Evolutionary conservation across 495 filamentous ascomycete genomes (phyloP), one percentile per base, ranked within the genome.

Genomic region (Tuber borchii): DNA sequence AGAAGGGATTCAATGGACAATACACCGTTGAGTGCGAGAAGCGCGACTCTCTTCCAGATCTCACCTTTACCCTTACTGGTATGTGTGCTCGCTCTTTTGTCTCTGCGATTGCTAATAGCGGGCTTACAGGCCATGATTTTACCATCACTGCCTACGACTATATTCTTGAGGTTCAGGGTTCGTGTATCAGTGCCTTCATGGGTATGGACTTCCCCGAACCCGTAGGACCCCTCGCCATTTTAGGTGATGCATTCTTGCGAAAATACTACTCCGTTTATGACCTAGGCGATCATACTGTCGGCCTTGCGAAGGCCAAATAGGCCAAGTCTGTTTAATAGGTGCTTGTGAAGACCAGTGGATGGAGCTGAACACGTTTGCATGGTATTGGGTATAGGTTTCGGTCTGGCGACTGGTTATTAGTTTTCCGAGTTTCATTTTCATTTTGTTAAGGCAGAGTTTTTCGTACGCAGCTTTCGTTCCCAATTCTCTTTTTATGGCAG

Each of bases 191-290:
- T 71, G 90, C 92, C 77, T 97, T 99, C 87, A 95, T 97, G 90
- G 95, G 95, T 80, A 97, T 97, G 92, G 95, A 98, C 85, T 92
- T 97, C 89, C 93, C 93, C 37, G 91, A 91, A 81, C 94, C 93
- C 31, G 90, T 92, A 76, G 95, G 96, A 22, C 96, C 96, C 74
- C 88, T 99, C 72, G 96, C 93, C 69, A 98, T 99, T 77, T 90
- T 99, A 45, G 96, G 96, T 81, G 96, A 99, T 85, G 91, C 96
- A 70, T 99, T 99, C 92, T 89, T 99, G 83, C 89, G 96, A 84
- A 93, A 87, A 85, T 99, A 92, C 90, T 99, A 98, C 89, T 97
- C 93, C 75, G 91, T 98, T 82, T 99, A 98, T 83, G 92, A 99
- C 85, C 86, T 97, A 56, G 93, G 92, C 75, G 91, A 92, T 86